These are phyloP conservation scores for Lathyrus aphaca DNA, from an alignment of 306 rosid genomes.

Conservation along the genomic window DNA sequence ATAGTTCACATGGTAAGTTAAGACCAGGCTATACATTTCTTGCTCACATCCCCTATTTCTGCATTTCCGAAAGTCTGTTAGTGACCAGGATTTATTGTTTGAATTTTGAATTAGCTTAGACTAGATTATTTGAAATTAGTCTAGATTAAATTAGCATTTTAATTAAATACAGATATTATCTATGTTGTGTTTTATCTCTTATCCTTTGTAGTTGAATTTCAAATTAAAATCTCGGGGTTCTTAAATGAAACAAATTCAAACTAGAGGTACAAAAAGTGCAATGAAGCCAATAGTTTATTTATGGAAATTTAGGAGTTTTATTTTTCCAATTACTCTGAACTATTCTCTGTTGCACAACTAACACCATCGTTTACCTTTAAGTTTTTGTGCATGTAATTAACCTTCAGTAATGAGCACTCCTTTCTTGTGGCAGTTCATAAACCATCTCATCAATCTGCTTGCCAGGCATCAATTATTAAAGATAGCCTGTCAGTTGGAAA, in stretches of 20 bases:
- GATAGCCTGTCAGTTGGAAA: conserved; percentile 94
- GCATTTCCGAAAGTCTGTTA: neutral
- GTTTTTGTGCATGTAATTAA: conserved; percentile 24
- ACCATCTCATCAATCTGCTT: conserved; percentile 92
- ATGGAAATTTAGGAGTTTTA: too few relatives aligned
- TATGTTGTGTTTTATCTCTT: too few relatives aligned
- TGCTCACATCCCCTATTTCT: neutral
- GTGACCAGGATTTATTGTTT: neutral
- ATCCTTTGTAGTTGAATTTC: too few relatives aligned
- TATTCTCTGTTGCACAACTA: neutral
- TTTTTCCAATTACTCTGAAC: conserved; percentile 17
- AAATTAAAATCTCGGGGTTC: too few relatives aligned
- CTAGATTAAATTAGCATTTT: neutral
- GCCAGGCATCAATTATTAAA: conserved; percentile 91
- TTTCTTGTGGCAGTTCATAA: conserved; percentile 78
- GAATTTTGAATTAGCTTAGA: neutral
- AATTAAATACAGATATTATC: neutral
- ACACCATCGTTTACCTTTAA: conserved; percentile 22
- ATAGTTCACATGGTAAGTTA: conserved; percentile 9
- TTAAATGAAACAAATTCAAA: too few relatives aligned
- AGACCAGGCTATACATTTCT: conserved; percentile 15
- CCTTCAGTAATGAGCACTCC: conserved; percentile 26
- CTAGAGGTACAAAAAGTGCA: too few relatives aligned
- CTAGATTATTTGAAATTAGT: neutral
- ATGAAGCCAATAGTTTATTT: too few relatives aligned